Base-by-base conservation (phyloP, 495 filamentous ascomycete genomes). In the Aspergillus heteromorphus region DNA sequence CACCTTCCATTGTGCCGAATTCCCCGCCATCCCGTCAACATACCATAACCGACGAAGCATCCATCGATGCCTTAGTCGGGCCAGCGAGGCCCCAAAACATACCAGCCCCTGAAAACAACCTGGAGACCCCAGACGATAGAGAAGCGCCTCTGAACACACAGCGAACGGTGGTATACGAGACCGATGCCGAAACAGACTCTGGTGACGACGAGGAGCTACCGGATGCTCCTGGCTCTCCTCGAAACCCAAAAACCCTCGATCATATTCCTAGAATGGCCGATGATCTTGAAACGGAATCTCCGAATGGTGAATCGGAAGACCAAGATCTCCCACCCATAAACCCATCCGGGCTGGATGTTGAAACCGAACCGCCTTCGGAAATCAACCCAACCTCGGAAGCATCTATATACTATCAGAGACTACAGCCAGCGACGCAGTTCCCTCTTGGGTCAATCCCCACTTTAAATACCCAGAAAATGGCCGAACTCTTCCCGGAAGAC, bases 101-200 rank as follows among this genome's bases (percentile, higher is more conserved):
- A 31, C 14, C 18, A 16, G 40, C 23, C 34, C 36, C 20, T 41
- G 31, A 42, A 27, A 5, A 40, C 5, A 49, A 50, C 16, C 11
- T 3, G 2, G 34, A 38, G 13, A 38, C 13, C 34, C 5, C n/a
- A n/a, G 21, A 47, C 1, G 45, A 25, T 38, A 16, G 31, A 23
- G 40, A 48, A 41, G 52, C 23, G 2, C 50, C 42, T 6, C 17
- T 19, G 6, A 62, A 62, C 36, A 59, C 56, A 9, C 59, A 70
- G 25, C 65, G 66, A 40, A 73, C 64, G 1, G 68, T 77, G 11
- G 56, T 77, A 8, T 76, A 76, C 55, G 74, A 76, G 47, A 77
- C 74, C 1, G 74, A 77, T 56, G 74, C 65, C 1, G 74, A 76
- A 10, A 62, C 66, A 13, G 71, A 75, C 11, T 64, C 71, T 40